Evolutionary conservation across 2,329 filamentous ascomycete species (phyloP).

Genomic region (Pseudodiploospora longispora): DNA sequence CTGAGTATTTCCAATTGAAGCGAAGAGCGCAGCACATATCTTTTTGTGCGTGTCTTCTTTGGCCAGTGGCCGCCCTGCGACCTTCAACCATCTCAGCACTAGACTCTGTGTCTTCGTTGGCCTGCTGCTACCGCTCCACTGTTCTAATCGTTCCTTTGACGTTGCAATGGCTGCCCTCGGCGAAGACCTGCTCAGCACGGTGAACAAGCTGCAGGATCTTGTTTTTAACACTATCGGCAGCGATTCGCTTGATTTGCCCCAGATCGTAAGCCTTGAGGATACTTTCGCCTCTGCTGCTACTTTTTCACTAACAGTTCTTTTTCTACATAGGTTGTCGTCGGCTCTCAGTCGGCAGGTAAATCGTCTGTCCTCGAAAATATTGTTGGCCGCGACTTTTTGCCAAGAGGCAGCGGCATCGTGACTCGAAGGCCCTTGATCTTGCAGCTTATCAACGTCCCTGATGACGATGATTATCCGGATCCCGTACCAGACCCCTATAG

Average conservation of each 20-base stretch:
- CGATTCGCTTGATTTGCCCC: constrained; percentile 92
- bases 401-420: constrained; percentile 92
- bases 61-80: constrained; percentile 3
- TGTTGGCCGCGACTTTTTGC: constrained; percentile 93
- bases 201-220: constrained; percentile 97
- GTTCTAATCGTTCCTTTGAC: not conserved
- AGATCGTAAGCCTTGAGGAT: constrained; percentile 65
- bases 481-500: constrained; percentile 65
- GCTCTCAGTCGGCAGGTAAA: constrained; percentile 96
- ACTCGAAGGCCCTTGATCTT: constrained; percentile 90
- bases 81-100: too few relatives aligned
- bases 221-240: constrained; percentile 99
- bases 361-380: constrained; percentile 98
- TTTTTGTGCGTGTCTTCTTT: constrained; percentile 1
- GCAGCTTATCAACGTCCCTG: constrained; percentile 93
- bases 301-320: not conserved
- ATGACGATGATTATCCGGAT: constrained; percentile 60
- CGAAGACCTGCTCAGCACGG: constrained; percentile 87
- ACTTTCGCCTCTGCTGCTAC: constrained; percentile 2
- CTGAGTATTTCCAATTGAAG: constrained; percentile 6
- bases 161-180: constrained; percentile 80
- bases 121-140: too few relatives aligned
- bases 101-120: too few relatives aligned
- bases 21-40: constrained; percentile 7
- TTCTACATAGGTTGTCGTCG: constrained; percentile 74